phyloP scores from a whole-genome alignment of 2,329 filamentous ascomycete genomes.

The Aphanocladium album region DNA sequence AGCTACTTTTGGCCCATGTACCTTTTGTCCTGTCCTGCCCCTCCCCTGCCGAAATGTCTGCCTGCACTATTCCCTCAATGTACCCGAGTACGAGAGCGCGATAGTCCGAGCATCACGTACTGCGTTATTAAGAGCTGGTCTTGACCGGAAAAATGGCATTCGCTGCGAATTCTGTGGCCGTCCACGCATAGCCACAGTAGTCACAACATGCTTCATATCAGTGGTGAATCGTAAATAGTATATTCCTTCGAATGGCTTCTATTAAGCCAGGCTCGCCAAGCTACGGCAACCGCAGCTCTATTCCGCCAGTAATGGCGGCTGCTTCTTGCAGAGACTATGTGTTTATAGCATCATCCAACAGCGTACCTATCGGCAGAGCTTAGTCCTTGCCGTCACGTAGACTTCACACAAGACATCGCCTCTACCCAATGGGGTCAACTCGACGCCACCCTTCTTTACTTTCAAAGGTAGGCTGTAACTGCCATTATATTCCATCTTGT shows the following conservation, averaged over 20 bases:
- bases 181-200: not conserved
- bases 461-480: slow-evolving; percentile 30
- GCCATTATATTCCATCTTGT: slow-evolving; percentile 34
- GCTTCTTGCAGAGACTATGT: not conserved
- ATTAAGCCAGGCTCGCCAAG: not conserved
- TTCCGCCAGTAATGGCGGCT: not conserved
- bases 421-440: not conserved
- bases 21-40: not conserved
- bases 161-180: not conserved
- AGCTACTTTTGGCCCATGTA: not conserved
- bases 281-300: not conserved
- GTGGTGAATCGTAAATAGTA: not conserved
- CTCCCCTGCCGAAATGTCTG: not conserved
- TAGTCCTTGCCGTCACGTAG: not conserved
- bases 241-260: not conserved
- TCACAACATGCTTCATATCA: not conserved
- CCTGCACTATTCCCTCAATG: not conserved
- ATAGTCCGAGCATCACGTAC: not conserved
- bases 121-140: not conserved
- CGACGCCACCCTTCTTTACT: slow-evolving; percentile 16
- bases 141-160: too few relatives aligned
- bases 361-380: not conserved
- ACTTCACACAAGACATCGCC: not conserved
- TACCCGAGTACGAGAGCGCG: not conserved
- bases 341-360: not conserved